phyloP scores from a whole-genome alignment of 129 eudicot species.

The Cynara cardunculus region DNA sequence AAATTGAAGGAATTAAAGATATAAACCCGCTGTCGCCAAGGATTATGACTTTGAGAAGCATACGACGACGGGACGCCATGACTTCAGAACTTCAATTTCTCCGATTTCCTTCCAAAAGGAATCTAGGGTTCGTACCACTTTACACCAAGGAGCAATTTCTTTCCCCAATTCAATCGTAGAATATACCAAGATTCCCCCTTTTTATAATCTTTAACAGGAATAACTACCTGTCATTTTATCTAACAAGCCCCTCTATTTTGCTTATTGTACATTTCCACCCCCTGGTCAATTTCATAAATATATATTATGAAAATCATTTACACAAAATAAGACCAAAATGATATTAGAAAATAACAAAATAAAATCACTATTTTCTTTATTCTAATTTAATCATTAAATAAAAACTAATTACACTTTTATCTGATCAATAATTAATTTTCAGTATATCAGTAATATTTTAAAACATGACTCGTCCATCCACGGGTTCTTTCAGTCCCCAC shows the following conservation, averaged over 20 bases:
- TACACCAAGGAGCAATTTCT: slow-evolving; percentile 11
- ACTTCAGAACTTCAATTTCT: slow-evolving; percentile 19
- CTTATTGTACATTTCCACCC: neutral
- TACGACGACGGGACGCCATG: slow-evolving; percentile 67
- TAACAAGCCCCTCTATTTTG: neutral
- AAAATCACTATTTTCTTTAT: too few relatives aligned
- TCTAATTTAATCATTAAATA: too few relatives aligned
- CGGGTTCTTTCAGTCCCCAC: neutral
- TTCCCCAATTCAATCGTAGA: neutral
- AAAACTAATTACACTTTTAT: too few relatives aligned
- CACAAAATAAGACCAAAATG: neutral
- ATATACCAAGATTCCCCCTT: slow-evolving; percentile 17
- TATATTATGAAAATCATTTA: too few relatives aligned
- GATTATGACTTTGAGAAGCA: slow-evolving; percentile 70
- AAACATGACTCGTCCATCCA: neutral
- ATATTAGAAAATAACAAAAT: too few relatives aligned
- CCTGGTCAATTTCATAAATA: neutral
- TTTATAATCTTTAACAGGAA: slow-evolving; percentile 5
- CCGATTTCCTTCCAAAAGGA: neutral
- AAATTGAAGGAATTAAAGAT: neutral
- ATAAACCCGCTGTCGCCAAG: slow-evolving; percentile 73
- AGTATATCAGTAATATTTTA: neutral
- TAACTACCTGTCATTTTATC: slow-evolving; percentile 25
- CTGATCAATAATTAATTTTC: too few relatives aligned
- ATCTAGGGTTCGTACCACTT: slow-evolving; percentile 22